Percentiles rank a stretch among this genome's conserved stretches.
These are phyloP conservation scores for Trametes sp. DNA, from an alignment of 1,284 basidiomycete genomes.

Conservation along the genomic window DNA sequence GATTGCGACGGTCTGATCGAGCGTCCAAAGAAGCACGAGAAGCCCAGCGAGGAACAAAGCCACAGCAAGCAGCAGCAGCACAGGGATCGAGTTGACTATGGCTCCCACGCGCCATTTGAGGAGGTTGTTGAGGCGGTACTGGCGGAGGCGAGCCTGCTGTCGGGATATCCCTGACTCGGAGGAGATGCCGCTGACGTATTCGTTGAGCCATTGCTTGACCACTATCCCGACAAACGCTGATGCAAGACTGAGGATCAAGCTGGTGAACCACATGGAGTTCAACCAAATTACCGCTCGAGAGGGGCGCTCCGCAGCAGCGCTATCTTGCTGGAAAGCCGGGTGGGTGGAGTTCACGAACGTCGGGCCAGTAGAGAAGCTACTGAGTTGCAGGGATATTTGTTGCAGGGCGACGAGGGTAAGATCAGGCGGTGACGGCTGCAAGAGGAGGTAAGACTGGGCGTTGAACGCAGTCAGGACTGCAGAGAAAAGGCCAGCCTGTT, in stretches of 20 bases:
- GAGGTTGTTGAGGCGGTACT: slow-evolving; percentile 22
- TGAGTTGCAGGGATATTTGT: slow-evolving; percentile 15
- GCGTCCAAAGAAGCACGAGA: slow-evolving; percentile 19
- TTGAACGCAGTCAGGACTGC: slow-evolving; percentile 20
- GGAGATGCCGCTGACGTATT: slow-evolving; percentile 13
- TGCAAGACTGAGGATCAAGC: slow-evolving; percentile 25
- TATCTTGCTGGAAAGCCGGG: neutral
- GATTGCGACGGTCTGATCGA: slow-evolving; percentile 17
- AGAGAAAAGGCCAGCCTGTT: slow-evolving; percentile 24
- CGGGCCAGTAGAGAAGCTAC: slow-evolving; percentile 14
- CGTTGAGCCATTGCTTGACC: slow-evolving; percentile 32
- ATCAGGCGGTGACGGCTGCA: slow-evolving; percentile 15
- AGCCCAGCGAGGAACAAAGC: slow-evolving; percentile 28
- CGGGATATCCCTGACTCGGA: slow-evolving; percentile 2
- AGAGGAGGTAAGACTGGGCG: slow-evolving; percentile 15
- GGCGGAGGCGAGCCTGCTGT: slow-evolving; percentile 22
- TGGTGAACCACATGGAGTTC: slow-evolving; percentile 29
- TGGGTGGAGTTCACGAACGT: slow-evolving; percentile 20
- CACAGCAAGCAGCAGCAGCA: slow-evolving; percentile 23
- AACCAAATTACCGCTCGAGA: slow-evolving; percentile 18
- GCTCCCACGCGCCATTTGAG: slow-evolving; percentile 22
- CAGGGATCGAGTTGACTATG: slow-evolving; percentile 23
- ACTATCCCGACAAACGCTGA: slow-evolving; percentile 23
- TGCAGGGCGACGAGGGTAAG: slow-evolving; percentile 6
- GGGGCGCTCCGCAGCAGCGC: neutral